These are phyloP conservation scores for Solanum corneliomulleri DNA, from an alignment of 257 asterid species.

Conservation along the genomic window DNA sequence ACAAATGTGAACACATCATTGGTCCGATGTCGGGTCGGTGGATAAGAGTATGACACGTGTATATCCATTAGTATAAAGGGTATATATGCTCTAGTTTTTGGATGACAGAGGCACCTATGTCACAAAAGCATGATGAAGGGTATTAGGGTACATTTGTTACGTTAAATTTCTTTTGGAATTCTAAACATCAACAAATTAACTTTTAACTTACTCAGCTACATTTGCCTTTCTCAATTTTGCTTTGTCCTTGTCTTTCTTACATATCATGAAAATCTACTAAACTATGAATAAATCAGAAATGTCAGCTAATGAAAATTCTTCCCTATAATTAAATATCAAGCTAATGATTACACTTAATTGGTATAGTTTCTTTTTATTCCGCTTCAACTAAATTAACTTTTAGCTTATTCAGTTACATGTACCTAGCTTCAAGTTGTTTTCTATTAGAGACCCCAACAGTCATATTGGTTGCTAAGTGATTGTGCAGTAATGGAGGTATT, in stretches of 20 bases:
- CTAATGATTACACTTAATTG: neutral
- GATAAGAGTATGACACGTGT: too few species aligned
- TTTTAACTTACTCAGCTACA: neutral
- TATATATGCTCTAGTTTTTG: too few species aligned
- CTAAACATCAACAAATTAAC: neutral
- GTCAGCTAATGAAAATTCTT: neutral
- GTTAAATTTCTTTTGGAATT: neutral
- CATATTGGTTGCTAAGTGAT: neutral
- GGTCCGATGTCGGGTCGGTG: too few species aligned
- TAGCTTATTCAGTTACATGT: neutral
- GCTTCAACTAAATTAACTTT: too few species aligned
- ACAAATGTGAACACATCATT: too few species aligned
- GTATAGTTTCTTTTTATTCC: neutral
- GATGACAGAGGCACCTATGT: too few species aligned
- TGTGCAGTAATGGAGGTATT: neutral
- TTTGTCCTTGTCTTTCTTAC: neutral
- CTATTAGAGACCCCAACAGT: neutral
- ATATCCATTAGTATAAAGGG: too few species aligned
- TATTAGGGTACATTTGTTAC: neutral
- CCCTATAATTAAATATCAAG: neutral
- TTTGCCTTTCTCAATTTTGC: neutral
- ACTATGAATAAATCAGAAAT: neutral
- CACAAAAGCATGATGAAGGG: too few species aligned
- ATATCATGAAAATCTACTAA: neutral
- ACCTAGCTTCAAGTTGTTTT: neutral